Evolutionary conservation across 768 basidiomycete species (phyloP).

Genomic region (Trichaptum fuscoviolaceum): DNA sequence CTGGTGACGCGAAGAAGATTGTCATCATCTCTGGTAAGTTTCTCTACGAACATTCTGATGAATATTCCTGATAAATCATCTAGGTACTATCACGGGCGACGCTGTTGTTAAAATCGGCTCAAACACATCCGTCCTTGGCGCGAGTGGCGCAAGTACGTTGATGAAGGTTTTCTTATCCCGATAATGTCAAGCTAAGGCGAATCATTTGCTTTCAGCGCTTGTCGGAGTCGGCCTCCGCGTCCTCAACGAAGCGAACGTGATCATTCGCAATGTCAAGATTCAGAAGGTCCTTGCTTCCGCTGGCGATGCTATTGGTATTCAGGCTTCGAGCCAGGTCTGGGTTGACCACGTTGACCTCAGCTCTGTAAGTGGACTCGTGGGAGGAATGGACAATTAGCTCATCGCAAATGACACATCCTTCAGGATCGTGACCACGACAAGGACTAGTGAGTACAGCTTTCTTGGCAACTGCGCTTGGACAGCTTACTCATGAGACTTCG

Average conservation of each 20-base stretch:
- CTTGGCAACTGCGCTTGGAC: background rate
- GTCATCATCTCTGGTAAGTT: slow-evolving; percentile 38
- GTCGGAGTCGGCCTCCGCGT: slow-evolving; percentile 43
- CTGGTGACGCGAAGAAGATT: slow-evolving; percentile 36
- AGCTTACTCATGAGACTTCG: background rate
- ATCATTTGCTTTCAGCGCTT: slow-evolving; percentile 26
- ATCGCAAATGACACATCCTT: slow-evolving; percentile 15
- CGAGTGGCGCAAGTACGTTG: slow-evolving; percentile 33
- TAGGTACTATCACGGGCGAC: slow-evolving; percentile 41
- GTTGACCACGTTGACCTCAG: slow-evolving; percentile 39
- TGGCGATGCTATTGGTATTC: slow-evolving; percentile 43
- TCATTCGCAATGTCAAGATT: slow-evolving; percentile 45
- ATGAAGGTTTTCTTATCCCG: background rate
- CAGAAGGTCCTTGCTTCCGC: slow-evolving; percentile 40
- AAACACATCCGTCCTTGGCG: slow-evolving; percentile 40
- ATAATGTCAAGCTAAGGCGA: background rate
- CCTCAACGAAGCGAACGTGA: slow-evolving; percentile 37
- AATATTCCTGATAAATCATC: background rate
- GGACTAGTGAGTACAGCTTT: slow-evolving; percentile 14
- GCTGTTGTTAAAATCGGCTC: slow-evolving; percentile 37
- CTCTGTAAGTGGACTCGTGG: background rate
- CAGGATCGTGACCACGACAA: slow-evolving; percentile 42
- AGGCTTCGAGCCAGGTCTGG: slow-evolving; percentile 37
- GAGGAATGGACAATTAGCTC: too few species aligned
- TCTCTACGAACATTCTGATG: background rate